These are phyloP conservation scores for Rhynchospora breviuscula DNA, from an alignment of 176 grass and related monocot species.

Conservation along the genomic window DNA sequence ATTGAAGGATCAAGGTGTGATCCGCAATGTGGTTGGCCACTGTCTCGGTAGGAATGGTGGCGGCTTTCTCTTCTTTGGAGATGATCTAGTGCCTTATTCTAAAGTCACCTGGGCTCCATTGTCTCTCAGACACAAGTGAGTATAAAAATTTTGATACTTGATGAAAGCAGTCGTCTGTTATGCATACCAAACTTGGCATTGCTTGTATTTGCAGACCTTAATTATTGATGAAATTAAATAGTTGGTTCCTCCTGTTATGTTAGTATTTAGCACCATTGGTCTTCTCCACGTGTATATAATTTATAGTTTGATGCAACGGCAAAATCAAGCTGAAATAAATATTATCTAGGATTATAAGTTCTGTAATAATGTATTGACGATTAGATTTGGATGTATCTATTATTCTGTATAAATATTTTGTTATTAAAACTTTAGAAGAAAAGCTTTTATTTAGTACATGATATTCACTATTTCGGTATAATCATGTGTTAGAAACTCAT, in stretches of 20 bases:
- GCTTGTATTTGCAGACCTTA: not conserved
- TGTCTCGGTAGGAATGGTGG: slow-evolving; percentile 70
- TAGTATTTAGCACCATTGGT: not conserved
- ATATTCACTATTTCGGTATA: not conserved
- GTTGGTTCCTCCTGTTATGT: not conserved
- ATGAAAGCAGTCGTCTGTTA: not conserved
- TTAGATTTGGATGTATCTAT: not conserved
- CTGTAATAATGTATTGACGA: not conserved
- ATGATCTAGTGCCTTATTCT: slow-evolving; percentile 66
- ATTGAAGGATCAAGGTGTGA: slow-evolving; percentile 70
- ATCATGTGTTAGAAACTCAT: not conserved
- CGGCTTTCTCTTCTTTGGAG: slow-evolving; percentile 95
- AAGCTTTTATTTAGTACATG: not conserved
- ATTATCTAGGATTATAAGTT: not conserved
- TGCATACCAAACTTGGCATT: not conserved
- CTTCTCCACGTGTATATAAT: too few relatives aligned
- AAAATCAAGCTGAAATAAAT: not conserved
- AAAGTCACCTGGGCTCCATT: slow-evolving; percentile 63
- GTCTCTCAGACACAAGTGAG: slow-evolving; percentile 47
- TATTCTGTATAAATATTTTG: not conserved
- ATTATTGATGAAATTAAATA: not conserved
- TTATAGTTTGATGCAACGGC: not conserved
- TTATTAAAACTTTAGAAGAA: not conserved
- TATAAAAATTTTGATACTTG: slow-evolving; percentile 15
- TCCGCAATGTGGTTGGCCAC: slow-evolving; percentile 85